Evolutionary conservation across 23 red algal species (phyloP), one percentile per base, ranked within the genome.

Genomic region (Gracilaria caudata): DNA sequence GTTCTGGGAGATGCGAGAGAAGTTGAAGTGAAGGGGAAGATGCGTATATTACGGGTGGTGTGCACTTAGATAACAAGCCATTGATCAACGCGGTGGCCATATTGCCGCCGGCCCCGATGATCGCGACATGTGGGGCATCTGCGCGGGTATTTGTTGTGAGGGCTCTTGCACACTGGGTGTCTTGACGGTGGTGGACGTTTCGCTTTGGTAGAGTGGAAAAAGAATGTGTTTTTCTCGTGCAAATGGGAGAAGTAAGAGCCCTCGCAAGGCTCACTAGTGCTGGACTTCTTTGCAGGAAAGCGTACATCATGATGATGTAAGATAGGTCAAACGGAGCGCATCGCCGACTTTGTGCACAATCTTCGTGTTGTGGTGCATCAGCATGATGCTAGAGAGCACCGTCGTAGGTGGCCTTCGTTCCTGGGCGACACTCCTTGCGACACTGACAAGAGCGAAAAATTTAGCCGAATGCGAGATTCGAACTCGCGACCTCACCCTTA

Each of bases 401-500:
- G n/a, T n/a, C n/a, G n/a, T n/a, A n/a, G n/a, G n/a, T n/a, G n/a
- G n/a, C n/a, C n/a, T n/a, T n/a, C n/a, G n/a, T n/a, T n/a, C n/a
- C n/a, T n/a, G n/a, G n/a, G n/a, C n/a, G n/a, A n/a, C n/a, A n/a
- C n/a, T n/a, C n/a, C n/a, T n/a, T n/a, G n/a, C 43, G 43, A 45
- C 43, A 45, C 6, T 45, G 43, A 45, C 6, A 53, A 53, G 19
- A 53, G 2, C 1, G 13, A 17, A 17, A 7, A 17, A 1, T 1
- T 1, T 13, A 89, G 85, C 85, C 85, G 85, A 89, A 89, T 89
- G 85, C 85, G 85, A 89, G 85, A 89, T 77, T 89, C 85, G 85
- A 89, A 89, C 85, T 89, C 85, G 85, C 85, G 85, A 89, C 85
- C 85, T 89, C 85, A 89, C 85, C 85, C 85, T 89, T 89, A 89